Evolutionary conservation across 345 rosid genomes (phyloP), one percentile per base, ranked within the genome.

Genomic region (Moricandia moricandioides): DNA sequence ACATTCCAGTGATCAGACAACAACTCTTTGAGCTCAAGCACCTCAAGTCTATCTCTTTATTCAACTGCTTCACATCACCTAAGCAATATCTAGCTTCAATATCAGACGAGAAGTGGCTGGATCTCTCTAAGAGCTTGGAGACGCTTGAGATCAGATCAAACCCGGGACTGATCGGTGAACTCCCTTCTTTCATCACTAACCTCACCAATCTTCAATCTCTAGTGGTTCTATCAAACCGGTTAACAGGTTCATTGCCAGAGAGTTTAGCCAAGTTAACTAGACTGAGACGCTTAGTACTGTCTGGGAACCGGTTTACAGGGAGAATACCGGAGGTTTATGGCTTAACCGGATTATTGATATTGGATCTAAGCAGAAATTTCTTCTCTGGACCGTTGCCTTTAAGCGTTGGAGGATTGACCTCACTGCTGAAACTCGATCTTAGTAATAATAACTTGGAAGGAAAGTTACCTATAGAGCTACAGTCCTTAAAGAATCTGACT

Each of bases 351-450:
- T 83, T 94, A 37, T 59, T 94, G 62, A 89, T 94, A 69, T 65
- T 94, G 72, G 97, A 94, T 78, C 78, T 91, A 54, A 91, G 97
- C 69, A 81, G 90, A 74, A 91, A 94, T 59, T 67, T 75, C 65
- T 81, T 94, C 12, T 91, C 93, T 0, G 97, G 96, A 39, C 60
- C 80, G 7, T 72, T 91, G 75, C 93, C 97, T 14, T 61, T 18
- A 52, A 75, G 85, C 72, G 24, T 91, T 30, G 88, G 90, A 49
- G 81, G 83, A 12, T 24, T 94, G 82, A 63, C 67, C 45, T 88
- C 96, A 17, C 83, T 95, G 18, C 76, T 94, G 81, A 95, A 95
- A 84, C 91, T 94, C 55, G 97, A 91, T 78, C 65, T 90, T 57
- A 91, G 97, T 82, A 80, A 83, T 86, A 91, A 95, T 70, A 67